These are phyloP conservation scores for Neurospora sublineolata DNA, from an alignment of 495 filamentous ascomycete species.

Conservation along the genomic window DNA sequence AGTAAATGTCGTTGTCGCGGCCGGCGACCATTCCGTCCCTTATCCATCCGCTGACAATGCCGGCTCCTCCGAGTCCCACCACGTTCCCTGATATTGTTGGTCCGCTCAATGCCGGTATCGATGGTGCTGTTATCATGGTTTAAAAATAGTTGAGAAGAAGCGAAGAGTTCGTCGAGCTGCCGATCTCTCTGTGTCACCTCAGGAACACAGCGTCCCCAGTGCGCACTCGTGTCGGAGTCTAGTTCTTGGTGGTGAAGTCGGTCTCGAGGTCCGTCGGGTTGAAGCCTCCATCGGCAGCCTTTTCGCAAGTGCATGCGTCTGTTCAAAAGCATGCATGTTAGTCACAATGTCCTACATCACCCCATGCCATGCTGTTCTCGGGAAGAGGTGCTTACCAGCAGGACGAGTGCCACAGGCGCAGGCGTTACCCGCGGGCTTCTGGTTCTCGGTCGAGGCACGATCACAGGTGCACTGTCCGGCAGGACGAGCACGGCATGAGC, in stretches of 20 bases:
- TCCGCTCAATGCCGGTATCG: not conserved
- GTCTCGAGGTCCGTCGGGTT: constrained; percentile 49
- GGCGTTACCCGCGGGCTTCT: constrained; percentile 33
- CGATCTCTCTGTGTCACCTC: not conserved
- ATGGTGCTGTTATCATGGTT: not conserved
- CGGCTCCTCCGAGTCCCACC: not conserved
- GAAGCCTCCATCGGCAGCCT: constrained; percentile 42
- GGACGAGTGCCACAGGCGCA: constrained; percentile 73
- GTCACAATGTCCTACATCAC: not conserved
- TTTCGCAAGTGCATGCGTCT: constrained; percentile 81
- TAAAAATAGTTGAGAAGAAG: not conserved
- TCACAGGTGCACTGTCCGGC: constrained; percentile 77
- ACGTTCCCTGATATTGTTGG: not conserved
- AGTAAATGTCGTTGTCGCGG: not conserved
- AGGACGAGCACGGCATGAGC: constrained; percentile 69
- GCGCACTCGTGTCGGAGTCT: not conserved
- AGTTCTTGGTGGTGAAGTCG: constrained; percentile 66
- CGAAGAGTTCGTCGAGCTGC: not conserved
- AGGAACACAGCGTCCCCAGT: not conserved
- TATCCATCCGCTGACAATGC: not conserved
- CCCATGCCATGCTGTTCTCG: not conserved
- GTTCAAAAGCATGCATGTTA: not conserved
- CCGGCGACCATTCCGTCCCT: not conserved
- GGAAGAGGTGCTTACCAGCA: constrained; percentile 37
- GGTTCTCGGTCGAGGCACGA: constrained; percentile 62